Evolutionary conservation across 768 basidiomycete genomes (phyloP), one percentile per base, ranked within the genome.

Genomic region (Lactarius quietus): DNA sequence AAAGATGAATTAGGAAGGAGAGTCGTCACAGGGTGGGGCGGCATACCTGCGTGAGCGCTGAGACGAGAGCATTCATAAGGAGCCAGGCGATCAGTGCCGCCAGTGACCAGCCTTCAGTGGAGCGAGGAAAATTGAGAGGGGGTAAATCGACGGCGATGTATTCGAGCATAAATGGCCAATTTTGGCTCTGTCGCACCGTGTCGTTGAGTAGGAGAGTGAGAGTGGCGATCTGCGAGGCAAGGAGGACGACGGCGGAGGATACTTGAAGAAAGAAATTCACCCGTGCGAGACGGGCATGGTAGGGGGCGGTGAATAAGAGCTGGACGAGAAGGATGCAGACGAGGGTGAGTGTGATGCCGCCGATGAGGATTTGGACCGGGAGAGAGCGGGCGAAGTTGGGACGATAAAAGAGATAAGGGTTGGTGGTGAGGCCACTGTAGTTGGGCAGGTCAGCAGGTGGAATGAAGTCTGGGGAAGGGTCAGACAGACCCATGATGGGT

Each of bases 161-260:
- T 71, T 88, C 89, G 45, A 98, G 85, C 92, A 97, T 96, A 75
- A 94, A 99, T 0, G 97, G 95, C 94, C 94, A 97, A 48, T 79
- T 78, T 68, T 84, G 80, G 70, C 90, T 92, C 72, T 90, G 85
- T 3, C 78, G 70, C 3, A 83, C 75, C 1, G 87, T 78, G 0
- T 83, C 78, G 2, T 82, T 78, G 7, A 96, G 80, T 23, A 96
- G 82, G 69, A 94, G 83, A 72, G 86, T 84, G 55, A 95, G 79
- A 1, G 90, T 92, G 10, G 92, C 90, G 55, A 87, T 82, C 61
- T 90, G 82, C 18, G 88, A 89, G 39, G 89, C 82, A 63, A 97
- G 83, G 26, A 96, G 86, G 3, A 90, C 87, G 38, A 84, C 79
- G 31, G 95, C 93, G 9, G 92, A 93, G 3, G 87, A 85, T 15